These are phyloP conservation scores for Suillus hirtellus DNA, from an alignment of 768 basidiomycete genomes.

Conservation along the genomic window DNA sequence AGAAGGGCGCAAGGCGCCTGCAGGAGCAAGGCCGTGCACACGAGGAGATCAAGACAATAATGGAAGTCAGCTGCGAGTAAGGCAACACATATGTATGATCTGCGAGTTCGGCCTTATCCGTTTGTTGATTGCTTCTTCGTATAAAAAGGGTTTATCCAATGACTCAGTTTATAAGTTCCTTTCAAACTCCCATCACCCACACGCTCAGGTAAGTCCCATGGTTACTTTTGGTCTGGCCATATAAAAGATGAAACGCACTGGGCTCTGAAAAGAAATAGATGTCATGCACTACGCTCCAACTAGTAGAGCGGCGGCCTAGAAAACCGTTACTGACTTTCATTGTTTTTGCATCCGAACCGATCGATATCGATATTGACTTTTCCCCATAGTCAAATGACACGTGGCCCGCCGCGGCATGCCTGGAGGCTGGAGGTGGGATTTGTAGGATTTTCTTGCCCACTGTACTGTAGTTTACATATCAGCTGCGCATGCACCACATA, in stretches of 20 bases:
- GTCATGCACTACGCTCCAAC: slow-evolving; percentile 52
- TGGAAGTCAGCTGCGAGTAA: slow-evolving; percentile 18
- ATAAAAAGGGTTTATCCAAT: slow-evolving; percentile 8
- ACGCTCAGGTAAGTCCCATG: not conserved
- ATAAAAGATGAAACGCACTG: slow-evolving; percentile 58
- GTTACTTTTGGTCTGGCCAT: not conserved
- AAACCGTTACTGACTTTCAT: slow-evolving; percentile 54
- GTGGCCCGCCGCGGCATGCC: not conserved
- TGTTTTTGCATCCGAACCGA: not conserved
- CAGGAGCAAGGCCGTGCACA: slow-evolving; percentile 10
- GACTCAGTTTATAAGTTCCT: not conserved
- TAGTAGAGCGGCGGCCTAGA: slow-evolving; percentile 58
- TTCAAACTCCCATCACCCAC: not conserved
- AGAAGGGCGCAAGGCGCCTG: slow-evolving; percentile 7
- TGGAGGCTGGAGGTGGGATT: too few species aligned
- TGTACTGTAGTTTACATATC: too few species aligned
- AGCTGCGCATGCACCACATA: too few species aligned
- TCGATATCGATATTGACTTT: slow-evolving; percentile 18
- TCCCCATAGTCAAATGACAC: slow-evolving; percentile 3
- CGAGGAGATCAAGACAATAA: slow-evolving; percentile 15
- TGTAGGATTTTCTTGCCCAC: too few species aligned
- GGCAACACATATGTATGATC: slow-evolving; percentile 15
- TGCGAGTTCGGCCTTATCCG: slow-evolving; percentile 16
- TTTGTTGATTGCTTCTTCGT: slow-evolving; percentile 5
- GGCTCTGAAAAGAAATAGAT: slow-evolving; percentile 53